These are phyloP conservation scores for Triangularia verruculosa DNA, from an alignment of 2,329 filamentous ascomycete species.

Conservation along the genomic window DNA sequence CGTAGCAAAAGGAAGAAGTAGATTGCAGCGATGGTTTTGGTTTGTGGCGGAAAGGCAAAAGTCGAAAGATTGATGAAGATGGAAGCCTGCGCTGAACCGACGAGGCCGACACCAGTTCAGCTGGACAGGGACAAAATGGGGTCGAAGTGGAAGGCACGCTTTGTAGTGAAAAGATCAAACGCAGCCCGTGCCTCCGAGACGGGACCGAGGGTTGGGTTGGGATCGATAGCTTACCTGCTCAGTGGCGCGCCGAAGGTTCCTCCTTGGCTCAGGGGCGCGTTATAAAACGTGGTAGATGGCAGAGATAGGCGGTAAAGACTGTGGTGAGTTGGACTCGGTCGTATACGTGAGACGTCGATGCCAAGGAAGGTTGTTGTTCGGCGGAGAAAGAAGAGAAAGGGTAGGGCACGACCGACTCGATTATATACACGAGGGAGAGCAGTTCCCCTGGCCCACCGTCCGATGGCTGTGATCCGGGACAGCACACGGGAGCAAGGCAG, in stretches of 20 bases:
- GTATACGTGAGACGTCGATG: not conserved
- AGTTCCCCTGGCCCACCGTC: not conserved
- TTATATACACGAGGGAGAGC: not conserved
- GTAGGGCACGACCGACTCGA: not conserved
- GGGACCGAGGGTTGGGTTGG: not conserved
- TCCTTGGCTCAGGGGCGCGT: not conserved
- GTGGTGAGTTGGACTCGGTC: not conserved
- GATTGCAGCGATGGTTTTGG: conserved; percentile 19
- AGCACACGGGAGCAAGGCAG: not conserved
- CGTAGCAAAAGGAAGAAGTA: conserved; percentile 21
- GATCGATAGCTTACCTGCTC: not conserved
- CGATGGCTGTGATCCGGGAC: not conserved
- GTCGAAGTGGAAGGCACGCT: not conserved
- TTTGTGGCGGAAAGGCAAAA: not conserved
- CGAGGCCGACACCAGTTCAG: not conserved
- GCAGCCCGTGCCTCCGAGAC: not conserved
- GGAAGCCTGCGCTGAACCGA: not conserved
- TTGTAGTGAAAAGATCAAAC: not conserved
- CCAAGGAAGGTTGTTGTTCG: not conserved
- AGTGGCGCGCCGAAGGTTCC: not conserved
- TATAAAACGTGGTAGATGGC: not conserved
- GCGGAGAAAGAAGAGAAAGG: not conserved
- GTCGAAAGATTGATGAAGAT: not conserved
- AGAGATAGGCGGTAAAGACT: not conserved
- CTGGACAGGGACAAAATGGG: not conserved